phyloP scores from a whole-genome alignment of 768 basidiomycete species.

The Suillus paluster region DNA sequence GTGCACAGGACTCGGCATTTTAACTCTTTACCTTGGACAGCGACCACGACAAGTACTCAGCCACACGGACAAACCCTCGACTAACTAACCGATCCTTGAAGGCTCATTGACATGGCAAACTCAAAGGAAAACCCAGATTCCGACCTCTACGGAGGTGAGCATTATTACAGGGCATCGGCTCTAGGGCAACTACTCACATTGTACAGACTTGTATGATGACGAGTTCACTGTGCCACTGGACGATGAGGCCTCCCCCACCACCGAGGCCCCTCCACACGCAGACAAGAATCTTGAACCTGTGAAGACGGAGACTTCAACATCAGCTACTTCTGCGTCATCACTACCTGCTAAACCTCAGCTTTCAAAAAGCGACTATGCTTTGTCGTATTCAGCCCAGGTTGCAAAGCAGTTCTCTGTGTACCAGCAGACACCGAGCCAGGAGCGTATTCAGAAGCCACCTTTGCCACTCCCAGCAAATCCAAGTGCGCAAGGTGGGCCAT shows the following conservation, averaged over 20 bases:
- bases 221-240: slow-evolving; percentile 41
- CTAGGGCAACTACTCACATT: slow-evolving; percentile 10
- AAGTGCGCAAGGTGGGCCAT: slow-evolving; percentile 23
- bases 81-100: not conserved
- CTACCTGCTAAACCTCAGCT: slow-evolving; percentile 35
- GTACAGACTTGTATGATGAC: slow-evolving; percentile 57
- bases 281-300: slow-evolving; percentile 22
- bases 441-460: slow-evolving; percentile 51
- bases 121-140: slow-evolving; percentile 39
- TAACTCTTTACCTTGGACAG: slow-evolving; percentile 4
- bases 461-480: slow-evolving; percentile 29
- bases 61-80: slow-evolving; percentile 23
- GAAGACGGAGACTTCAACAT: slow-evolving; percentile 27
- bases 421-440: slow-evolving; percentile 69
- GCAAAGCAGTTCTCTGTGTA: slow-evolving; percentile 68
- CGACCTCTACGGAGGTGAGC: slow-evolving; percentile 52
- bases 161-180: not conserved
- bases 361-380: slow-evolving; percentile 21
- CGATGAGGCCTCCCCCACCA: slow-evolving; percentile 35
- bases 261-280: slow-evolving; percentile 27
- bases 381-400: slow-evolving; percentile 68
- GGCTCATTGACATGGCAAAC: slow-evolving; percentile 32
- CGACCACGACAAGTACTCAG: not conserved
- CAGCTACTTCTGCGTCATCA: slow-evolving; percentile 13
- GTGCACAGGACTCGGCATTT: slow-evolving; percentile 9